These are phyloP conservation scores for Cardamine resedifolia DNA, from an alignment of 345 rosid species.

Conservation along the genomic window DNA sequence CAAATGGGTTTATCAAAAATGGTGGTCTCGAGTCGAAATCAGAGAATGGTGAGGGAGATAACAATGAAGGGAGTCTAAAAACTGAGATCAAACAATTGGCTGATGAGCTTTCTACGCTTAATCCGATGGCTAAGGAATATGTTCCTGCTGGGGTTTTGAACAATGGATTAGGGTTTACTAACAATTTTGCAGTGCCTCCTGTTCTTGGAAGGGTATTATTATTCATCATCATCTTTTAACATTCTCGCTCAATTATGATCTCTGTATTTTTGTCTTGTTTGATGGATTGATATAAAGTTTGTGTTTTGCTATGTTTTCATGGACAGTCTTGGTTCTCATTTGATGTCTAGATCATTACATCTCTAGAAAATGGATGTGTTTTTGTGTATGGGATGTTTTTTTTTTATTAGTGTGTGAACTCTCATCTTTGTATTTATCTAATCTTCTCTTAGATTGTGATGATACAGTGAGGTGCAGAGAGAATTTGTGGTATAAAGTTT, in stretches of 20 bases:
- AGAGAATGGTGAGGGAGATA: conserved; percentile 9
- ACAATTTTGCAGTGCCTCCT: conserved; percentile 53
- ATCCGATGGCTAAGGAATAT: conserved; percentile 95
- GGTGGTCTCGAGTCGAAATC: conserved; percentile 12
- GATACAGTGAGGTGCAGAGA: not conserved
- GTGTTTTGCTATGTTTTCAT: conserved; percentile 15
- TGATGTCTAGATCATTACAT: not conserved
- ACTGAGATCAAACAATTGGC: conserved; percentile 72
- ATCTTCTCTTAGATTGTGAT: conserved; percentile 1
- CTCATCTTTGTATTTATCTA: not conserved
- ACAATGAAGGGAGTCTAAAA: conserved; percentile 39
- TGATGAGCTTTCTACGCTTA: conserved; percentile 82
- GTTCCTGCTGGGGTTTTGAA: conserved; percentile 64
- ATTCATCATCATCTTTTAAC: not conserved
- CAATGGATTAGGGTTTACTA: conserved; percentile 60
- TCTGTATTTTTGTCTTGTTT: conserved; percentile 1
- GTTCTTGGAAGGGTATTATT: conserved; percentile 66
- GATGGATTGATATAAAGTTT: not conserved
- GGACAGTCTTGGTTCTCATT: not conserved
- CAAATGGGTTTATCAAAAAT: conserved; percentile 36
- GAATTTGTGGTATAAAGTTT: not conserved
- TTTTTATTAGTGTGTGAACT: conserved; percentile 3
- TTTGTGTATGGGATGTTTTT: not conserved
- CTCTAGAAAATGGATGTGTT: not conserved
- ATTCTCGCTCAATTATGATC: conserved; percentile 12